Evolutionary conservation across 1,139 yeast species (phyloP).

Genomic region (Kazachstania sp.): DNA sequence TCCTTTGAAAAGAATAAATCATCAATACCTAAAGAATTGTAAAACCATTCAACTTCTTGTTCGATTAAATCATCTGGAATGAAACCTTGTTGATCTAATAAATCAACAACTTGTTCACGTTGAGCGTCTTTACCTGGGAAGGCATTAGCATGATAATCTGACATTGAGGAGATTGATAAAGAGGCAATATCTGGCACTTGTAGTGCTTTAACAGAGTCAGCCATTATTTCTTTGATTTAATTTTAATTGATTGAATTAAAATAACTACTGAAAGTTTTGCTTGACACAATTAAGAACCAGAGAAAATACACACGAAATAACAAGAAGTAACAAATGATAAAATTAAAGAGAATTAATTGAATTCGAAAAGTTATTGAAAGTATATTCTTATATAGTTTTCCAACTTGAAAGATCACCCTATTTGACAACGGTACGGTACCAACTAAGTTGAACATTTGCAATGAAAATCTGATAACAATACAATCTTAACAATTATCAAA

Average conservation of each 20-base stretch:
- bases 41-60: constrained; percentile 84
- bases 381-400: no score
- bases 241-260: no score
- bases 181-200: constrained; percentile 31
- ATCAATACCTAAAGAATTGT: constrained; percentile 79
- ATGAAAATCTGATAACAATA: no score
- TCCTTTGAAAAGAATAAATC: constrained; percentile 88
- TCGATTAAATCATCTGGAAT: constrained; percentile 84
- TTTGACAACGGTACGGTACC: no score
- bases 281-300: not conserved
- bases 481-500: no score
- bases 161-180: constrained; percentile 34
- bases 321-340: not conserved
- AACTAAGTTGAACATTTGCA: no score
- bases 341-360: not conserved
- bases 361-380: no score
- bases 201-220: not conserved
- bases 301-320: not conserved
- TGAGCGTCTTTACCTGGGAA: constrained; percentile 79
- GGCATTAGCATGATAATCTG: constrained; percentile 67
- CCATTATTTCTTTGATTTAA: not conserved
- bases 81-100: constrained; percentile 74
- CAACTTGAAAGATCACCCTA: no score
- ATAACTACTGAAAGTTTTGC: not conserved
- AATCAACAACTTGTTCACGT: constrained; percentile 72